Conservation (phyloP, 352 stramenopile genomes). For the Phytophthora tubulina region DNA sequence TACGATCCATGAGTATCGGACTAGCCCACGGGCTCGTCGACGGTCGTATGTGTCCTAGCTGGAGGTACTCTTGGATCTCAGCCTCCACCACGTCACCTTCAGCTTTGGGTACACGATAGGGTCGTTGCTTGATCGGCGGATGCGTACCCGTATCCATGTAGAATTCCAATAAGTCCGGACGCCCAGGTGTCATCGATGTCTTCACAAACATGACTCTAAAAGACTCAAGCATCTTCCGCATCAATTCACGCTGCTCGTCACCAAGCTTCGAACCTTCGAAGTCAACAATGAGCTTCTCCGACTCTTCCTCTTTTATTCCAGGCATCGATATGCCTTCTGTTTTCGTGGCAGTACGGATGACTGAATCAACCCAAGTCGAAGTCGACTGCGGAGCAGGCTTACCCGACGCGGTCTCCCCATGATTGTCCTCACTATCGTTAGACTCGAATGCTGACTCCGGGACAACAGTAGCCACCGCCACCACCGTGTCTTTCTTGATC, state of each 20-base stretch:
- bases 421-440: no score
- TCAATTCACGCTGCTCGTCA: not conserved
- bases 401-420: no score
- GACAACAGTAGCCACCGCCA: no score
- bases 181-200: constrained; percentile 7
- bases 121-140: not conserved
- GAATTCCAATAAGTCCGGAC: constrained; percentile 1
- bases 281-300: not conserved
- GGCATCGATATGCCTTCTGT: no score
- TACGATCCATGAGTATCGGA: no score
- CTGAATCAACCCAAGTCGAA: no score
- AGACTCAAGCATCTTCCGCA: not conserved
- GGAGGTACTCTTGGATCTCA: not conserved
- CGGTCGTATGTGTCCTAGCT: not conserved
- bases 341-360: no score
- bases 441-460: no score
- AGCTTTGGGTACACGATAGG: not conserved
- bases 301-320: not conserved
- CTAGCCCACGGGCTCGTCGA: no score
- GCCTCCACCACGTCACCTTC: constrained; percentile 13
- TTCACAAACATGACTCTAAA: constrained; percentile 6
- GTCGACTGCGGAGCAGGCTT: not conserved
- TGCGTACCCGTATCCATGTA: constrained; percentile 1
- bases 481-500: no score
- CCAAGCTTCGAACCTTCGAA: constrained; percentile 3